A percentile compares a stretch with the other conserved stretches of the same genome.
Conservation (phyloP, 805 yeast genomes). For the Cyberlindnera bimundalis region DNA sequence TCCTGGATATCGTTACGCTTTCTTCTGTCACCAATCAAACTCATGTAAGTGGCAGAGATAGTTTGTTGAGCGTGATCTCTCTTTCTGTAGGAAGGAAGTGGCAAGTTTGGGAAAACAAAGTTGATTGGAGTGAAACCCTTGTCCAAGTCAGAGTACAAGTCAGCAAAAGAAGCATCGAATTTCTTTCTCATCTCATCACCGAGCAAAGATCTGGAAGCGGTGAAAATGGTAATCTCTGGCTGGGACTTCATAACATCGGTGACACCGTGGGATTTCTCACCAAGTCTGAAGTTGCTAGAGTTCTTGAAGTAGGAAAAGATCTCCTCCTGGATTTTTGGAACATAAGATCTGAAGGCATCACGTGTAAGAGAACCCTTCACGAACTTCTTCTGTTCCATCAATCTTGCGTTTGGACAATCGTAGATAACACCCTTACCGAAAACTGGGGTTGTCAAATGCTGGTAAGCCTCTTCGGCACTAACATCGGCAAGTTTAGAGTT, state of each 20-base stretch:
- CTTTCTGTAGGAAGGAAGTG: constrained; percentile 76
- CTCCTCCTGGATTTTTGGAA: constrained; percentile 85
- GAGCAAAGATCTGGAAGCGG: constrained; percentile 87
- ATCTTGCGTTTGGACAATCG: constrained; percentile 89
- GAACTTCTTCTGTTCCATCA: constrained; percentile 98
- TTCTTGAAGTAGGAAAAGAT: constrained; percentile 58
- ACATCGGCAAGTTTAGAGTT: constrained; percentile 88
- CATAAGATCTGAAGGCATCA: constrained; percentile 80
- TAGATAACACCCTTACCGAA: constrained; percentile 97
- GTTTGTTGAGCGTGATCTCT: constrained; percentile 87
- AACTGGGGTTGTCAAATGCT: constrained; percentile 97
- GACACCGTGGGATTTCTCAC: constrained; percentile 42
- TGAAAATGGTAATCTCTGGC: constrained; percentile 93
- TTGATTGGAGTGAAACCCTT: constrained; percentile 96
- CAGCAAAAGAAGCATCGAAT: constrained; percentile 80
- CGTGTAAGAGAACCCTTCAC: constrained; percentile 85
- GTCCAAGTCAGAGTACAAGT: constrained; percentile 85
- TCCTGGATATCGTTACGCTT: constrained; percentile 69
- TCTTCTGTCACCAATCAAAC: constrained; percentile 73
- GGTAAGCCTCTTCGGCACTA: constrained; percentile 94
- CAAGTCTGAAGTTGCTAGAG: constrained; percentile 46
- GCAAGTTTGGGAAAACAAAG: constrained; percentile 92
- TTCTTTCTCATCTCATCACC: constrained; percentile 89
- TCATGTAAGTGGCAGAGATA: constrained; percentile 78
- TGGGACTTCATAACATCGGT: constrained; percentile 76